Base-by-base conservation (phyloP, 129 eudicot genomes). In the Gnaphalium uliginosum region DNA sequence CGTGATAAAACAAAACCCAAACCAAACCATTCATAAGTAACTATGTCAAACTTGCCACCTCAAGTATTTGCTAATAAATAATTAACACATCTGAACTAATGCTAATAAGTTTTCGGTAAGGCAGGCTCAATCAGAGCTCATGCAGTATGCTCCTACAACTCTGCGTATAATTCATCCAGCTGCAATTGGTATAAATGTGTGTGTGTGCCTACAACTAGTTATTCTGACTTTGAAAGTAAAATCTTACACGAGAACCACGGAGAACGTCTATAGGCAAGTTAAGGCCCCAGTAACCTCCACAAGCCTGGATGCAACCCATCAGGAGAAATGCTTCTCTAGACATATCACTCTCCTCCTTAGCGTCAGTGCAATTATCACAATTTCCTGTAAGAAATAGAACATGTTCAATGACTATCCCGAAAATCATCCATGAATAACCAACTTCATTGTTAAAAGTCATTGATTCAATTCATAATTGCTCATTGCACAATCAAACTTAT, bases 231-330 rank as follows among this genome's bases (percentile, higher is more conserved):
- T 58, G 23, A 8, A 77, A 58, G 60, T 26, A 41, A 46, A 63
- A 75, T 65, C 94, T 93, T 90, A 93, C 98, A 74, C 95, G 91
- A 83, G 98, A 93, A 76, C 98, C 98, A 58, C 98, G 98, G 80
- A 93, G 98, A 73, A 89, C 94, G 50, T 90, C 98, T 58, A 93
- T 71, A 56, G 96, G 96, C 76, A 93, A 53, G 82, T 90, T 90
- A 66, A 93, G 95, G 29, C 98, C 96, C 94, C 94, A 93, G 32
- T 83, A 80, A 71, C 95, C 92, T 71, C 98, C 88, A 73, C 98
- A 93, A 60, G 92, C 77, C 46, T 82, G 87, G 48, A 88, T 88
- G 81, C 96, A 86, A 79, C 86, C 88, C 86, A 93, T 83, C 66
- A 93, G 81, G 53, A 93, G 96, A 82, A 84, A 93, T 72, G 95